Evolutionary conservation across 1,139 yeast genomes (phyloP).

Genomic region (Hemisphaericaspora subhashii): DNA sequence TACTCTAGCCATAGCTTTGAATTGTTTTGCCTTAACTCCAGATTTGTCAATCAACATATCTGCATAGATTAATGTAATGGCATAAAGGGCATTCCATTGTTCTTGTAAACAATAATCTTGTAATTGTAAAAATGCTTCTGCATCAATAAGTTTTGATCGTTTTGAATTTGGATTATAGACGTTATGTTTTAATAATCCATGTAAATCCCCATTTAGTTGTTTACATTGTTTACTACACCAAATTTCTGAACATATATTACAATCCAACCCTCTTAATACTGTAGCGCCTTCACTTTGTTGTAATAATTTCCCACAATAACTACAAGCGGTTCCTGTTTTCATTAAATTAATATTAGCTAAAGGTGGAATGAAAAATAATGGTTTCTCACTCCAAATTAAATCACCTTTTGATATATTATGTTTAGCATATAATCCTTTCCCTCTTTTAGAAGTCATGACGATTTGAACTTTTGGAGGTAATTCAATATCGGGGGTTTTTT

Average conservation of each 20-base stretch:
- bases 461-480: constrained; percentile 50
- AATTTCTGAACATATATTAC: constrained; percentile 62
- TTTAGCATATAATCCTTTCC: constrained; percentile 52
- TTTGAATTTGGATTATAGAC: constrained; percentile 26
- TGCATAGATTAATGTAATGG: constrained; percentile 60
- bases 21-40: constrained; percentile 42
- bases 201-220: constrained; percentile 50
- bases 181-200: constrained; percentile 59
- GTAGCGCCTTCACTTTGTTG: constrained; percentile 29
- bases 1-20: constrained; percentile 66
- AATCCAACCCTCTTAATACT: constrained; percentile 58
- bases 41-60: constrained; percentile 46
- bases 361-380: constrained; percentile 70
- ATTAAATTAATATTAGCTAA: constrained; percentile 66
- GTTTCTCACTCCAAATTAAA: constrained; percentile 58
- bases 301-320: constrained; percentile 71
- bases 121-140: constrained; percentile 52
- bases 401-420: constrained; percentile 48
- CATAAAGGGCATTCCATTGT: constrained; percentile 69
- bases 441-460: constrained; percentile 43
- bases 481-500: constrained; percentile 47
- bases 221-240: constrained; percentile 77
- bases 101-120: constrained; percentile 65
- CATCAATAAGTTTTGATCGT: constrained; percentile 34
- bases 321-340: constrained; percentile 70